Evolutionary conservation across 345 rosid species (phyloP).

Genomic region (Hypericum perforatum): DNA sequence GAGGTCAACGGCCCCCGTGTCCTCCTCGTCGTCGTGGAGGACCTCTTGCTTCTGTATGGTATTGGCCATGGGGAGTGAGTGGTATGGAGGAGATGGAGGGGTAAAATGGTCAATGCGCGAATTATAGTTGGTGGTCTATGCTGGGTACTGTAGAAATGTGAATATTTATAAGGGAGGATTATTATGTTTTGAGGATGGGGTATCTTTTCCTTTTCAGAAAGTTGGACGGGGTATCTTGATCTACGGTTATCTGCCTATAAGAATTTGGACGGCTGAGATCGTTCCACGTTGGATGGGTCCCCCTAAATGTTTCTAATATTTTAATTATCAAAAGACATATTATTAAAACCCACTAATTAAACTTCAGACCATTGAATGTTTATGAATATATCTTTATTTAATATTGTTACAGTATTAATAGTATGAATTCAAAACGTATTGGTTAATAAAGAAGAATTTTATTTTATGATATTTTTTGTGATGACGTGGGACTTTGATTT

Average conservation of each 20-base stretch:
- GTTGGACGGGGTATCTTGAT: conserved; percentile 2
- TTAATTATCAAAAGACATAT: too few species aligned
- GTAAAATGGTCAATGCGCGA: background rate
- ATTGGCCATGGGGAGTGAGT: background rate
- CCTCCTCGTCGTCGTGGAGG: conserved; percentile 14
- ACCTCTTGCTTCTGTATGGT: conserved; percentile 23
- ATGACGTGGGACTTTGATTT: too few species aligned
- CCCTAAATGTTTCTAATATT: conserved; percentile 7
- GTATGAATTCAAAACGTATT: too few species aligned
- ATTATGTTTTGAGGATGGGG: background rate
- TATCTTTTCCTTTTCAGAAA: background rate
- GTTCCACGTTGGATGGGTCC: conserved; percentile 27
- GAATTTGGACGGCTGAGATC: conserved; percentile 7
- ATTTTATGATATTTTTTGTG: too few species aligned
- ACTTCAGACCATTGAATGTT: too few species aligned
- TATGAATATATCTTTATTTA: too few species aligned
- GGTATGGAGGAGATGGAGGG: background rate
- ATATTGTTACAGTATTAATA: too few species aligned
- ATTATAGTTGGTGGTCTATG: background rate
- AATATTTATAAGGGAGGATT: background rate
- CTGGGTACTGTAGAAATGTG: background rate
- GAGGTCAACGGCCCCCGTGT: conserved; percentile 21
- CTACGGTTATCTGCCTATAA: conserved; percentile 17
- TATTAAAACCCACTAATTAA: too few species aligned
- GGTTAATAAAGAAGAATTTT: too few species aligned